These are phyloP conservation scores for Solanum acaule DNA, from an alignment of 257 asterid species.

Conservation along the genomic window DNA sequence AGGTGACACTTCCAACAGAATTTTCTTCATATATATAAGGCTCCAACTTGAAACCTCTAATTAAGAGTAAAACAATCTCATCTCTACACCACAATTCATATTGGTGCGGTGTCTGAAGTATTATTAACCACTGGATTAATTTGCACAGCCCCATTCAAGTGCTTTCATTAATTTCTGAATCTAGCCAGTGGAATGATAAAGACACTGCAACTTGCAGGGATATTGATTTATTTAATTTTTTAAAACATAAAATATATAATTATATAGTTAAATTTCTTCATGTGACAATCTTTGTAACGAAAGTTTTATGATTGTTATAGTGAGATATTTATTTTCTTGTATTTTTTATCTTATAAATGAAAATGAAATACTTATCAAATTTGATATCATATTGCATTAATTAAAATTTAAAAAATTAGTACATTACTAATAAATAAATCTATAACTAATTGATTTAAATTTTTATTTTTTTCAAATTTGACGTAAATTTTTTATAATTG, in stretches of 20 bases:
- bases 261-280: background rate
- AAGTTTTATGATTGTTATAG: background rate
- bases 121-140: background rate
- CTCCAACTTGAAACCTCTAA: rapidly evolving
- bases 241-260: too few species aligned
- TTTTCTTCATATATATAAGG: too few species aligned
- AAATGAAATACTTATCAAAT: too few species aligned
- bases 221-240: background rate
- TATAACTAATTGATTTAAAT: background rate
- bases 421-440: background rate
- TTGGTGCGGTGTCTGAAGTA: background rate
- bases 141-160: background rate
- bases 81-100: background rate
- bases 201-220: background rate
- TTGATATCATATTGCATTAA: too few species aligned
- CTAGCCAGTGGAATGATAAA: background rate
- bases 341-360: too few species aligned
- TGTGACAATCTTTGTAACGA: background rate
- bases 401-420: background rate
- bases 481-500: background rate
- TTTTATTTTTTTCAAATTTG: too few species aligned
- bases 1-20: rapidly evolving
- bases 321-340: too few species aligned
- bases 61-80: too few species aligned
- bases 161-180: background rate